A percentile compares a stretch with the other conserved stretches of the same genome.
Conservation (phyloP, 257 asterid genomes). For the Penstemon davidsonii region DNA sequence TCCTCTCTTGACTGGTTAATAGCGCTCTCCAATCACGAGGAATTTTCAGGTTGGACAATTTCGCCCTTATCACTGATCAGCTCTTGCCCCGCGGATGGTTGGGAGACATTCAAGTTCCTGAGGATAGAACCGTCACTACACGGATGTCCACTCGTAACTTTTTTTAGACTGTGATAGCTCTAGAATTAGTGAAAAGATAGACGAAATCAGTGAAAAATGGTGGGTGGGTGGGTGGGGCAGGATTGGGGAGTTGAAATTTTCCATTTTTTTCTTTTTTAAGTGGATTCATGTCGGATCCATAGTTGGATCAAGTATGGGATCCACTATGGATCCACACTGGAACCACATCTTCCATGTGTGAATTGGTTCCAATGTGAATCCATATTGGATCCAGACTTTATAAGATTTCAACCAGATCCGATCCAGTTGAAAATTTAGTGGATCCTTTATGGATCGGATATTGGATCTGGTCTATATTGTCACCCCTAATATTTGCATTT, state of each 20-base stretch:
- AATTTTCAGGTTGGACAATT: slow-evolving; percentile 38
- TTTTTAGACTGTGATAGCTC: slow-evolving; percentile 66
- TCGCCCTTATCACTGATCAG: slow-evolving; percentile 25
- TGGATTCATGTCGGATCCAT: no score
- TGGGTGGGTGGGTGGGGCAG: no score
- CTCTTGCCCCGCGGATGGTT: slow-evolving; percentile 20
- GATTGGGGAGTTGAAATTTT: no score
- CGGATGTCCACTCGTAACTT: slow-evolving; percentile 44
- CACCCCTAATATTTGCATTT: no score
- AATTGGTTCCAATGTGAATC: no score
- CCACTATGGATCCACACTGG: slow-evolving; percentile 44
- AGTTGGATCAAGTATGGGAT: slow-evolving; percentile 39
- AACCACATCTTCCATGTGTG: slow-evolving; percentile 53
- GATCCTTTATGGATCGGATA: no score
- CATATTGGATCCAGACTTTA: no score
- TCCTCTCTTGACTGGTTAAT: slow-evolving; percentile 68
- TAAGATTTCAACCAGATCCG: no score
- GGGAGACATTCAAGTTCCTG: slow-evolving; percentile 64
- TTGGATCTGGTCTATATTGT: no score
- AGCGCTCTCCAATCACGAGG: slow-evolving; percentile 58
- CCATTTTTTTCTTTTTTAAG: no score
- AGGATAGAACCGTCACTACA: slow-evolving; percentile 80
- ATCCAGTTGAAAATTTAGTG: no score
- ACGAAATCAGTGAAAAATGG: no score
- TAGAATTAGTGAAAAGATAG: slow-evolving; percentile 36